phyloP scores from a whole-genome alignment of 257 asterid species.

The Vinca minor region DNA sequence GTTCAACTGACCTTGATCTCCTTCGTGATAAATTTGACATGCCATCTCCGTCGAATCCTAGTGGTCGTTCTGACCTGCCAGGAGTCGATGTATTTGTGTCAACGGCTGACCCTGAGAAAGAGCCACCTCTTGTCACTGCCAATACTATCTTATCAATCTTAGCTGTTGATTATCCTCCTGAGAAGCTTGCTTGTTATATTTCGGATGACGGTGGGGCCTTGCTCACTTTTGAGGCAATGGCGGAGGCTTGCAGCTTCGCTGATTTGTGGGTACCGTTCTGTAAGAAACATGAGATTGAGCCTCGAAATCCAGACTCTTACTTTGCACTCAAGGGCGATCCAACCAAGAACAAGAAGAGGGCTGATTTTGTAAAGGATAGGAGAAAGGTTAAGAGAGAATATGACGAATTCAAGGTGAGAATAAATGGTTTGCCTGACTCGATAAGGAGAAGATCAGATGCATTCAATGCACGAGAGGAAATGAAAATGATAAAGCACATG shows the following conservation, averaged over 20 bases:
- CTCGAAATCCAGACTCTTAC: slow-evolving; percentile 36
- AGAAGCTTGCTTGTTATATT: slow-evolving; percentile 31
- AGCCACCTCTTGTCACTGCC: slow-evolving; percentile 34
- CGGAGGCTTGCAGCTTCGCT: slow-evolving; percentile 37
- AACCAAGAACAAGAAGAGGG: slow-evolving; percentile 31
- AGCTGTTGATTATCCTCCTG: slow-evolving; percentile 37
- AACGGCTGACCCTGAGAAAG: slow-evolving; percentile 40
- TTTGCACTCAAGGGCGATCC: slow-evolving; percentile 31
- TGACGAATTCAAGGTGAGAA: slow-evolving; percentile 37
- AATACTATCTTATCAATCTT: slow-evolving; percentile 36
- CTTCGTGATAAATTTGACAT: slow-evolving; percentile 30
- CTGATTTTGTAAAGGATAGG: slow-evolving; percentile 35
- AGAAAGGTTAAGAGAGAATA: slow-evolving; percentile 35
- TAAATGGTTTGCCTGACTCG: slow-evolving; percentile 28
- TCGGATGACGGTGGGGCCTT: slow-evolving; percentile 43
- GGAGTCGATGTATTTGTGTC: slow-evolving; percentile 36
- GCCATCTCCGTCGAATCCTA: slow-evolving; percentile 29
- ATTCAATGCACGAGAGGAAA: slow-evolving; percentile 35
- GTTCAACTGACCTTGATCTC: slow-evolving; percentile 28
- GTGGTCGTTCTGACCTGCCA: slow-evolving; percentile 32
- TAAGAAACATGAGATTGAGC: slow-evolving; percentile 33
- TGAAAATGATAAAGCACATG: slow-evolving; percentile 32
- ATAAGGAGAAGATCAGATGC: slow-evolving; percentile 36
- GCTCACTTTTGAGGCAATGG: slow-evolving; percentile 43
- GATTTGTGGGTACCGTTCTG: slow-evolving; percentile 41